A percentile compares a stretch with the other conserved stretches of the same genome.
These are phyloP conservation scores for Arthroderma sp. DNA, from an alignment of 2,329 filamentous ascomycete genomes.

Conservation along the genomic window DNA sequence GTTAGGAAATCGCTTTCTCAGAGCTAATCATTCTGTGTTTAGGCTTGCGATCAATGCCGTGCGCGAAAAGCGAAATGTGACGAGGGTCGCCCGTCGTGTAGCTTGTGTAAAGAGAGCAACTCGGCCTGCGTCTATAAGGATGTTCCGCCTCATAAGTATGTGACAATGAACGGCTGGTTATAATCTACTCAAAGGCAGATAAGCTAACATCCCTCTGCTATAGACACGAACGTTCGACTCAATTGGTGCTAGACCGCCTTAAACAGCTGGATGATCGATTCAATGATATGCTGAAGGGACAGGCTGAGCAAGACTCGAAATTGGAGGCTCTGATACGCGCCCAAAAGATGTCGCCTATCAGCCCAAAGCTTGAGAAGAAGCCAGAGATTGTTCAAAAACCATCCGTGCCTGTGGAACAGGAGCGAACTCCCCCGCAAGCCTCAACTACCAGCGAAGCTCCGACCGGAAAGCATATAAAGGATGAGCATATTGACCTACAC, in stretches of 20 bases:
- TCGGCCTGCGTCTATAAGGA: conserved; percentile 80
- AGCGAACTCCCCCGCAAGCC: background rate
- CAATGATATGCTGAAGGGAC: conserved; percentile 8
- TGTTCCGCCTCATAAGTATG: conserved; percentile 80
- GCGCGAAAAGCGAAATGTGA: conserved; percentile 85
- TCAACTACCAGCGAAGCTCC: background rate
- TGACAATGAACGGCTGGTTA: conserved; percentile 1
- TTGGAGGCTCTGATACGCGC: conserved; percentile 10
- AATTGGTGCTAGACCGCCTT: conserved; percentile 27
- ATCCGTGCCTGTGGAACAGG: background rate
- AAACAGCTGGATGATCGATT: conserved; percentile 22
- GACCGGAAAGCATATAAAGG: conserved; percentile 12
- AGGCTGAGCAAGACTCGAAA: conserved; percentile 9
- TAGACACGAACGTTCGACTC: conserved; percentile 33
- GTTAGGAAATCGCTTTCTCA: background rate
- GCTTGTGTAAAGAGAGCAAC: conserved; percentile 74
- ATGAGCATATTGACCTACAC: conserved; percentile 33
- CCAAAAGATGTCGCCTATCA: background rate
- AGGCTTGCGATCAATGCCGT: conserved; percentile 87
- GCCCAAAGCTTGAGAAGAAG: background rate
- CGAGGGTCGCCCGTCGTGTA: conserved; percentile 70
- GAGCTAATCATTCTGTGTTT: background rate
- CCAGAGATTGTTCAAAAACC: conserved; percentile 3
- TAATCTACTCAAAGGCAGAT: background rate
- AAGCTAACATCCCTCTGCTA: conserved; percentile 13